Percentiles rank a stretch among this genome's conserved stretches.
phyloP scores from a whole-genome alignment of 2,329 filamentous ascomycete genomes.

The Epichloe uncinata region DNA sequence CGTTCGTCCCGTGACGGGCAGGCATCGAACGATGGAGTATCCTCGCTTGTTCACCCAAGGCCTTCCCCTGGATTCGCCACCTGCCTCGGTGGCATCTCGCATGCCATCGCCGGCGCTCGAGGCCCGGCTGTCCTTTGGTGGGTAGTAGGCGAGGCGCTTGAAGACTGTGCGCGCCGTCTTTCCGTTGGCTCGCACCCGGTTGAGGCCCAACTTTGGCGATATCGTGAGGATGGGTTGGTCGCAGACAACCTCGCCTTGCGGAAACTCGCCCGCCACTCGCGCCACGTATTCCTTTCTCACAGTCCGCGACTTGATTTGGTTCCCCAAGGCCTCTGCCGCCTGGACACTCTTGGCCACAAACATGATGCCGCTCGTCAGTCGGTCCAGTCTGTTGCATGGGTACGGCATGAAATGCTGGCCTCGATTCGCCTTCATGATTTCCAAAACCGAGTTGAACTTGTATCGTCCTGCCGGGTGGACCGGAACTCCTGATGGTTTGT shows the following conservation, averaged over 20 bases:
- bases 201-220: slow-evolving; percentile 87
- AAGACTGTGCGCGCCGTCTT: slow-evolving; percentile 88
- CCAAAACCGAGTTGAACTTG: slow-evolving; percentile 86
- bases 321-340: slow-evolving; percentile 63
- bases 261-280: slow-evolving; percentile 80
- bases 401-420: slow-evolving; percentile 40
- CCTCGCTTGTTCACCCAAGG: slow-evolving; percentile 49
- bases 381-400: slow-evolving; percentile 85
- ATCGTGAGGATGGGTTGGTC: slow-evolving; percentile 90
- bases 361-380: slow-evolving; percentile 93
- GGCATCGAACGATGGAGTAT: slow-evolving; percentile 89
- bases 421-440: slow-evolving; percentile 77
- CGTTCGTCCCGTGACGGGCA: slow-evolving; percentile 85
- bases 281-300: slow-evolving; percentile 95
- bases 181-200: slow-evolving; percentile 84
- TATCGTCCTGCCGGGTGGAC: slow-evolving; percentile 94
- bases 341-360: slow-evolving; percentile 82
- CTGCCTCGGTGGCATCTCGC: slow-evolving; percentile 5
- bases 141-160: slow-evolving; percentile 84
- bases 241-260: slow-evolving; percentile 80
- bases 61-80: slow-evolving; percentile 10
- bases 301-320: slow-evolving; percentile 64
- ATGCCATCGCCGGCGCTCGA: slow-evolving; percentile 10
- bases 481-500: slow-evolving; percentile 89
- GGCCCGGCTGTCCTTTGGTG: slow-evolving; percentile 25